Evolutionary conservation across 345 rosid species (phyloP).

Genomic region (Turnera subulata): DNA sequence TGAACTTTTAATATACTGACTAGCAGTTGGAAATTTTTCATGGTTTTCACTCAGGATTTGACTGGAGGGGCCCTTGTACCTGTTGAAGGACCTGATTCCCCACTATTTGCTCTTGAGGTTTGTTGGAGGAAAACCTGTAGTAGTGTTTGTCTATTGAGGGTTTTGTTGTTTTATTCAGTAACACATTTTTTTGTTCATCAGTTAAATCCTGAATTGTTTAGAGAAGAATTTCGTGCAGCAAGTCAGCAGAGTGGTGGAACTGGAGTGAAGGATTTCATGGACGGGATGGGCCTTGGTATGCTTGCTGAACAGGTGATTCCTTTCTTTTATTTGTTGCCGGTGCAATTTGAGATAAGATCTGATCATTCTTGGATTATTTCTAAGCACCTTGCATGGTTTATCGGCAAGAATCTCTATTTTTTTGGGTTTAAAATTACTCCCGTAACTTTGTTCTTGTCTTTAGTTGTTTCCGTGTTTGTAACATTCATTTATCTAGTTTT

Average conservation of each 20-base stretch:
- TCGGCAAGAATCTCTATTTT: background rate
- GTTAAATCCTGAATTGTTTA: slow-evolving; percentile 94
- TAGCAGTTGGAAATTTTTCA: background rate
- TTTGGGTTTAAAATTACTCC: background rate
- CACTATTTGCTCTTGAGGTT: slow-evolving; percentile 96
- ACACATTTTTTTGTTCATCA: slow-evolving; percentile 37
- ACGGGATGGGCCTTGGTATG: slow-evolving; percentile 97
- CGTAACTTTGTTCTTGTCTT: background rate
- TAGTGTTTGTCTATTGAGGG: slow-evolving; percentile 7
- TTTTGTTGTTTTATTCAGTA: slow-evolving; percentile 11
- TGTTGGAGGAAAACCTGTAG: slow-evolving; percentile 5
- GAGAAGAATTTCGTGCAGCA: slow-evolving; percentile 83
- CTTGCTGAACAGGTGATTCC: slow-evolving; percentile 74
- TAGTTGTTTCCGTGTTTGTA: background rate
- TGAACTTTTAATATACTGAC: background rate
- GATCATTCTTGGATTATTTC: background rate
- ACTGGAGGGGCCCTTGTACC: slow-evolving; percentile 83
- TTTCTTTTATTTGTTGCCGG: slow-evolving; percentile 9
- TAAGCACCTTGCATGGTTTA: background rate
- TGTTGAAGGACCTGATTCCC: slow-evolving; percentile 88
- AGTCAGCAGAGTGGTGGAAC: slow-evolving; percentile 70
- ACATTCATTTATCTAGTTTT: background rate
- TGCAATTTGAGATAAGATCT: slow-evolving; percentile 6
- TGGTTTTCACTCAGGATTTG: slow-evolving; percentile 54
- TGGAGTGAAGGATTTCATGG: slow-evolving; percentile 92